Evolutionary conservation across 495 filamentous ascomycete genomes (phyloP), one percentile per base, ranked within the genome.

Genomic region (Neurospora sp.): DNA sequence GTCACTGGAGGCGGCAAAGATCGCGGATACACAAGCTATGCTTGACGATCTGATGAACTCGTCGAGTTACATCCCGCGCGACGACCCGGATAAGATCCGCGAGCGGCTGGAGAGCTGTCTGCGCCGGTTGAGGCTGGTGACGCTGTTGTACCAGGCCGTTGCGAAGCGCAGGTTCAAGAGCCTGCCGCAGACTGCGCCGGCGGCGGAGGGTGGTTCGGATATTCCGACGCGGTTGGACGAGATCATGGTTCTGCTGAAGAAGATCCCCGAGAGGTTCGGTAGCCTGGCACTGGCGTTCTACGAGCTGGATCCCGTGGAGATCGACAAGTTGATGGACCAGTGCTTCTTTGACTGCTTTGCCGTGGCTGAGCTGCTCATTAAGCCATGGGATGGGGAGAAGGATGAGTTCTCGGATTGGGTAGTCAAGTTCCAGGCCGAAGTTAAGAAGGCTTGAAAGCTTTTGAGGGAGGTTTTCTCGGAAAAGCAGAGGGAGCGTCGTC

Each of bases 81-180:
- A 86, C 39, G 85, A 89, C 70, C 83, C 84, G 4, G 80, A 90
- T 40, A 83, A 82, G 73, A 85, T 91, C 69, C 82, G 85, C 18
- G 82, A 81, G n/a, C 81, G 87, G 40, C 81, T 91, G 40, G 88
- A 90, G n/a, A 82, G 82, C 6, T 85, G 87, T 27, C 74, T 89
- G 22, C 87, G 84, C 78, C 83, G 85, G 72, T 76, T 91, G 41
- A 89, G 88, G 59, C 83, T 89, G 69, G 84, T 88, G 3, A 85
- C 83, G 4, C 74, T 89, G 40, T 81, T 91, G 70, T 91, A 91
- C 75, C 80, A 87, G 44, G 89, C 90, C 14, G 78, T 89, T 20
- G 78, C 86, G 40, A 91, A 91, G 81, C 81, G 89, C 39, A 82
- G 90, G 48, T 78, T 91, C 44, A 89, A 87, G 80, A 82, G 83